Percentiles rank a stretch among this genome's conserved stretches.
Evolutionary conservation across 1,284 basidiomycete genomes (phyloP).

Genomic region (Paramarasmius palmivorus): DNA sequence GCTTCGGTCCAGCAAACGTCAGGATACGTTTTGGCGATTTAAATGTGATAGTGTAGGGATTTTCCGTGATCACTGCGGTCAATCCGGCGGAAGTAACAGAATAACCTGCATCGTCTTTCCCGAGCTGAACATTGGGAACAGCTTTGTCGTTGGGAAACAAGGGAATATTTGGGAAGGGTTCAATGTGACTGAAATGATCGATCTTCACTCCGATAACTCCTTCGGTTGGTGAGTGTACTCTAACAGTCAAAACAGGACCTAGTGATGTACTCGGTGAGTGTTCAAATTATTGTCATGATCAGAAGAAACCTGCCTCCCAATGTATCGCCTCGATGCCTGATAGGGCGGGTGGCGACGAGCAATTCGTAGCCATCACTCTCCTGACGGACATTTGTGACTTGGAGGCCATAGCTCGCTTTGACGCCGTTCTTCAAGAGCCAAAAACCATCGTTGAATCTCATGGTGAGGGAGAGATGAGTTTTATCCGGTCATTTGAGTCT

Average conservation of each 20-base stretch:
- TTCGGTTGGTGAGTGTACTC: constrained; percentile 64
- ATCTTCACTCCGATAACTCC: constrained; percentile 68
- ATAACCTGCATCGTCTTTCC: constrained; percentile 36
- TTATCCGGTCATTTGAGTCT: not conserved
- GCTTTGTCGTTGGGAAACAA: constrained; percentile 64
- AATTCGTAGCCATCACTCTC: constrained; percentile 53
- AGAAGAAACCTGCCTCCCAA: constrained; percentile 49
- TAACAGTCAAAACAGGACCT: constrained; percentile 62
- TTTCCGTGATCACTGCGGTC: constrained; percentile 54
- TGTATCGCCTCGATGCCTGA: constrained; percentile 69
- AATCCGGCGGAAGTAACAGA: constrained; percentile 44
- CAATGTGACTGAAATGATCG: constrained; percentile 54
- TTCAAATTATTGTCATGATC: not conserved
- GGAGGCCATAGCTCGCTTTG: constrained; percentile 58
- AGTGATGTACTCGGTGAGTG: not conserved
- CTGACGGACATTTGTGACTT: constrained; percentile 47
- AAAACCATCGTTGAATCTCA: constrained; percentile 66
- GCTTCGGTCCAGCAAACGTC: constrained; percentile 57
- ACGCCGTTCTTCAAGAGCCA: constrained; percentile 69
- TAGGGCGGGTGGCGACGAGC: constrained; percentile 64
- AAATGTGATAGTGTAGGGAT: constrained; percentile 65
- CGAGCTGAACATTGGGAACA: constrained; percentile 41
- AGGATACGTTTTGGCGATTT: constrained; percentile 49
- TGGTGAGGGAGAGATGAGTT: constrained; percentile 16
- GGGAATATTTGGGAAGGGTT: constrained; percentile 50